Evolutionary conservation across 23 red algal species (phyloP).

Genomic region (Gracilaria gracilis): DNA sequence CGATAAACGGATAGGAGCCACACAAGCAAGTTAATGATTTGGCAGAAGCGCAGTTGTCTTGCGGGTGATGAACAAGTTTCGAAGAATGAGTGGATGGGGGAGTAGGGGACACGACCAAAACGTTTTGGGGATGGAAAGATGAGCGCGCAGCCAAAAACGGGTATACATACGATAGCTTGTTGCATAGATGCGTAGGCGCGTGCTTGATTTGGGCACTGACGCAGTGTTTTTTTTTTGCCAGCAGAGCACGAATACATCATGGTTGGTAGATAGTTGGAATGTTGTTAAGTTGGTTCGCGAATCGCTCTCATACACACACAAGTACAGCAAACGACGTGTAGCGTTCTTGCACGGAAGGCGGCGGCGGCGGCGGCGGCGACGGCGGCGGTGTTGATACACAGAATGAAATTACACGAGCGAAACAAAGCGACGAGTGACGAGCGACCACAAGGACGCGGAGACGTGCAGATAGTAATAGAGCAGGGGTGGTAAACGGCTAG

Average conservation of each 20-base stretch:
- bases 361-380: too few relatives aligned
- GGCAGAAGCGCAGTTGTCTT: neutral
- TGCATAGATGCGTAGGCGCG: too few relatives aligned
- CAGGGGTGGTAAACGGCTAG: neutral
- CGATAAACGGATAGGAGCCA: slow-evolving; percentile 8
- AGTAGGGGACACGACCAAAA: neutral
- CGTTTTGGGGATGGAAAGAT: neutral
- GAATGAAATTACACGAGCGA: neutral
- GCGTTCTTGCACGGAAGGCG: too few relatives aligned
- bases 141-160: neutral
- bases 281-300: neutral
- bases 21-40: slow-evolving; percentile 19
- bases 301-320: too few relatives aligned
- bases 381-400: too few relatives aligned
- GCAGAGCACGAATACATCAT: neutral
- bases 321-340: slow-evolving; percentile 11
- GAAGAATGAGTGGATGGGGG: neutral
- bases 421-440: neutral
- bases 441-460: too few relatives aligned
- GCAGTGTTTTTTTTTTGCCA: neutral
- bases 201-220: too few relatives aligned
- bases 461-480: neutral
- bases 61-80: neutral
- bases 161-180: too few relatives aligned
- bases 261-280: neutral